These are phyloP conservation scores for Chrysoporthe puriensis DNA, from an alignment of 2,329 filamentous ascomycete genomes.

Conservation along the genomic window DNA sequence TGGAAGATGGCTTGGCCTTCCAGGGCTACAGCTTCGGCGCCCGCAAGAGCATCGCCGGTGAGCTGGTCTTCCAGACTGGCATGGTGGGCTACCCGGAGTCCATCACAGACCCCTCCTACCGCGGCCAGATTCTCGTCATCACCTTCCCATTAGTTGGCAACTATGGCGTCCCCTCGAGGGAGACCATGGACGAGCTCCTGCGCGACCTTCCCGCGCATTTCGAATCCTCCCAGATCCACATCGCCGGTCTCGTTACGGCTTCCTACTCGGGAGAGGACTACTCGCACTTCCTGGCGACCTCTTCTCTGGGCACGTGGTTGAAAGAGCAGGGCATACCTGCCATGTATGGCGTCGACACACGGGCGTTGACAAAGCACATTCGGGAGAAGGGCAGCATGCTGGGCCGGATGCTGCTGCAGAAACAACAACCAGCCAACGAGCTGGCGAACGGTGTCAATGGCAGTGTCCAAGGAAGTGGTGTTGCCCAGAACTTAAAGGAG, in stretches of 20 bases:
- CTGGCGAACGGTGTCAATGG: conserved; percentile 42
- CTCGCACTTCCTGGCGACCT: conserved; percentile 90
- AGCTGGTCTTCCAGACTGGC: conserved; percentile 98
- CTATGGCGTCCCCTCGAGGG: conserved; percentile 91
- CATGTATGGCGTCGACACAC: conserved; percentile 93
- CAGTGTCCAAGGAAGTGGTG: conserved; percentile 42
- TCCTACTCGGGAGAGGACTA: conserved; percentile 94
- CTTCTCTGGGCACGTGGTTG: conserved; percentile 90
- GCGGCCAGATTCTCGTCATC: conserved; percentile 92
- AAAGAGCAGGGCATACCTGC: conserved; percentile 94
- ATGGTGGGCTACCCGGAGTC: conserved; percentile 99
- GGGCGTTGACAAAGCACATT: conserved; percentile 92
- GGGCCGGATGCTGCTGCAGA: conserved; percentile 82
- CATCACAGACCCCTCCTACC: conserved; percentile 84
- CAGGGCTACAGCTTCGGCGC: conserved; percentile 97
- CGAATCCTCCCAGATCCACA: conserved; percentile 89
- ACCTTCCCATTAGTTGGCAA: conserved; percentile 96
- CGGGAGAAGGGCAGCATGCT: conserved; percentile 95
- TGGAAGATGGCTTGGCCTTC: conserved; percentile 88
- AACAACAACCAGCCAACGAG: conserved; percentile 51
- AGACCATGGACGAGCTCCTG: conserved; percentile 82
- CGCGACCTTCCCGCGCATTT: conserved; percentile 89
- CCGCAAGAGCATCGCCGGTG: conserved; percentile 89
- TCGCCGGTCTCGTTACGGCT: conserved; percentile 87
- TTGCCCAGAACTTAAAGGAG: conserved; percentile 43